Conservation (phyloP, 2,329 filamentous ascomycete genomes). For the Emericellopsis cladophorae region DNA sequence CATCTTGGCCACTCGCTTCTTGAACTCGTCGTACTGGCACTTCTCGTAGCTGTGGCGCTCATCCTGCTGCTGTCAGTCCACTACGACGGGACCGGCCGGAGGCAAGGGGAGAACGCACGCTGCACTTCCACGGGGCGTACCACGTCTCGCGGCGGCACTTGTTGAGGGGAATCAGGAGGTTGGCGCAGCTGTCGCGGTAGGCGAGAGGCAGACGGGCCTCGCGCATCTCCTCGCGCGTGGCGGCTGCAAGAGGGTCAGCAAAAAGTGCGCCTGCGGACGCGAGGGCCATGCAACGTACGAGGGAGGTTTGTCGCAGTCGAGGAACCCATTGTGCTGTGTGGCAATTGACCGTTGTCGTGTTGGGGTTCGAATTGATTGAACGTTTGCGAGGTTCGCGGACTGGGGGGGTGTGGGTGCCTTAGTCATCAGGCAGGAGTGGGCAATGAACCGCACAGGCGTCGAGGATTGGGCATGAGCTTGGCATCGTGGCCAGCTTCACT, state of each 20-base stretch:
- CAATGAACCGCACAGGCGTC: too few species aligned
- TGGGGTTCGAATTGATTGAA: too few species aligned
- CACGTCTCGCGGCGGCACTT: constrained; percentile 84
- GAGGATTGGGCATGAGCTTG: too few species aligned
- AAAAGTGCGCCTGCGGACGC: not conserved
- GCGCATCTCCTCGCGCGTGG: constrained; percentile 86
- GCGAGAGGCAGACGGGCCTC: constrained; percentile 76
- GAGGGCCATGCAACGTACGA: constrained; percentile 17
- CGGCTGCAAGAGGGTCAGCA: constrained; percentile 35
- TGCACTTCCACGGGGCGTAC: constrained; percentile 96
- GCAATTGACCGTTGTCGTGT: too few species aligned
- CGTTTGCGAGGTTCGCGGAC: too few species aligned
- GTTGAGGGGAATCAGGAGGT: constrained; percentile 91
- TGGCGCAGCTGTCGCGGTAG: constrained; percentile 92
- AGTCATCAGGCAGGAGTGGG: too few species aligned
- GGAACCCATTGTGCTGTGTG: constrained; percentile 16
- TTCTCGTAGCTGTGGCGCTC: constrained; percentile 98
- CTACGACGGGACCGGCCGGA: not conserved
- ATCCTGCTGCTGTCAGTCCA: constrained; percentile 41
- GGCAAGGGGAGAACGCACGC: constrained; percentile 40
- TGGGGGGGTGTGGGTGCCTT: too few species aligned
- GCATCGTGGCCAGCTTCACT: too few species aligned
- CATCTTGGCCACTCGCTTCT: constrained; percentile 98
- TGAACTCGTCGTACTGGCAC: constrained; percentile 98
- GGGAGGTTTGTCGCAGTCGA: constrained; percentile 22